Conservation (phyloP, 2,329 filamentous ascomycete species). For the Dactylellina drechsleri region DNA sequence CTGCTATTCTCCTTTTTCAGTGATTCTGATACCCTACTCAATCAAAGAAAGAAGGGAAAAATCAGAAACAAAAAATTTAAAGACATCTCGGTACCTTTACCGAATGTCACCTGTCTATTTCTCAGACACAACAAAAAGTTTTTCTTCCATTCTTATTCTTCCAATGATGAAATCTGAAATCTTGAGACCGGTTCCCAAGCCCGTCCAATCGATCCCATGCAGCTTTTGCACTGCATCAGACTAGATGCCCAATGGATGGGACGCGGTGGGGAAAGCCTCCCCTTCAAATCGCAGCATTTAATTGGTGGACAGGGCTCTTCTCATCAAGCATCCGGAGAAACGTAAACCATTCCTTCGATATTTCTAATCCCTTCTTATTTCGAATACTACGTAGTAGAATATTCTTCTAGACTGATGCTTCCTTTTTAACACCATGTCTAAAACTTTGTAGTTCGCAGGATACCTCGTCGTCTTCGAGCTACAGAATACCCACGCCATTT, state of each 20-base stretch:
- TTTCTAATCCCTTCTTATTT: too few relatives aligned
- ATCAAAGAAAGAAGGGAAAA: not conserved
- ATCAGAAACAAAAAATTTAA: slow-evolving; percentile 4
- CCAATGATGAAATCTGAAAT: slow-evolving; percentile 18
- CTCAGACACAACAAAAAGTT: not conserved
- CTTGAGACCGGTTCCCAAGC: slow-evolving; percentile 28
- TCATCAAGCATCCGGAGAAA: not conserved
- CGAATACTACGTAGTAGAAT: too few relatives aligned
- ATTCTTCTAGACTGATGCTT: too few relatives aligned
- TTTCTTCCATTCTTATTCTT: too few relatives aligned
- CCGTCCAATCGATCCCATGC: slow-evolving; percentile 12
- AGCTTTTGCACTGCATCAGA: too few relatives aligned
- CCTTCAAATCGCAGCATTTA: slow-evolving; percentile 8
- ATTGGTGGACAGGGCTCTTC: slow-evolving; percentile 24
- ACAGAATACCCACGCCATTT: too few relatives aligned
- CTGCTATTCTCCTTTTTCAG: too few relatives aligned
- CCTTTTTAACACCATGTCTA: slow-evolving; percentile 23
- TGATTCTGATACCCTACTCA: too few relatives aligned
- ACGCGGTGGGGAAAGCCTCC: slow-evolving; percentile 9
- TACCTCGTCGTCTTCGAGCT: not conserved
- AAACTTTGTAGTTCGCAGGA: slow-evolving; percentile 38
- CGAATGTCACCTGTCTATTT: slow-evolving; percentile 12
- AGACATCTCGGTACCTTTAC: not conserved
- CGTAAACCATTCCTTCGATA: not conserved
- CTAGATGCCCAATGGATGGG: slow-evolving; percentile 2